A percentile compares a stretch with the other conserved stretches of the same genome.
phyloP scores from a whole-genome alignment of 805 yeast species.

The Suhomyces kilbournensis region DNA sequence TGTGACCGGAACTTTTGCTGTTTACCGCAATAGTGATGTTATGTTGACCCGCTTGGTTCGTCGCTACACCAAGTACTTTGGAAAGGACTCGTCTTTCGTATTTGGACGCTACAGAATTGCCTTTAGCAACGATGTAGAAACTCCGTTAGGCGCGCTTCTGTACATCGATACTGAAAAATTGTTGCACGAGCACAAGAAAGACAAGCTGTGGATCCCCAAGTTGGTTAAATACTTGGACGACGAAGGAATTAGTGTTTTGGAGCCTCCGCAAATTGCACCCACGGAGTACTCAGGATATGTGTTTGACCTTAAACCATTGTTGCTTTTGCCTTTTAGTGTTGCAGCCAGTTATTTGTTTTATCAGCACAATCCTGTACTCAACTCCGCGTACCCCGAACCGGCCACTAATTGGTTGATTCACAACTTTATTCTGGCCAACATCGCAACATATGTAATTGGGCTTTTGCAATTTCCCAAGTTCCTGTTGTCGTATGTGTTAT shows the following conservation, averaged over 20 bases:
- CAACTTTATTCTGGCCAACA: constrained; percentile 41
- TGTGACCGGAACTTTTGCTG: constrained; percentile 30
- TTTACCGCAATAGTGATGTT: constrained; percentile 25
- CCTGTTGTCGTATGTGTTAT: constrained; percentile 42
- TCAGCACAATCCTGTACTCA: constrained; percentile 12
- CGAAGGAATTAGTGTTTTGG: constrained; percentile 12
- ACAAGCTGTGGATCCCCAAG: constrained; percentile 6
- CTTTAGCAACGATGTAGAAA: constrained; percentile 36
- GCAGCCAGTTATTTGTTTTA: constrained; percentile 13
- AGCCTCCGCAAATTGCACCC: constrained; percentile 6
- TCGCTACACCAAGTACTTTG: constrained; percentile 17
- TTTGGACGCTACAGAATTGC: constrained; percentile 38
- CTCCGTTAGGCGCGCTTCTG: constrained; percentile 38
- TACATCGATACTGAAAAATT: constrained; percentile 15
- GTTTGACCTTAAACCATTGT: constrained; percentile 18
- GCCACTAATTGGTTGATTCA: constrained; percentile 44
- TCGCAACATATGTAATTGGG: constrained; percentile 45
- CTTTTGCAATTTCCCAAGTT: constrained; percentile 41
- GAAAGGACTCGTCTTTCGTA: neutral
- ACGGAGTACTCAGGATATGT: constrained; percentile 21
- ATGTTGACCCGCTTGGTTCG: constrained; percentile 24
- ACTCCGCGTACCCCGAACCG: constrained; percentile 3
- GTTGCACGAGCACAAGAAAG: constrained; percentile 7
- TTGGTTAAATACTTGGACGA: constrained; percentile 10
- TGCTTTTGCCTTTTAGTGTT: constrained; percentile 14